Conservation (phyloP, 2,329 filamentous ascomycete species). For the Parastagonospora avenae region DNA sequence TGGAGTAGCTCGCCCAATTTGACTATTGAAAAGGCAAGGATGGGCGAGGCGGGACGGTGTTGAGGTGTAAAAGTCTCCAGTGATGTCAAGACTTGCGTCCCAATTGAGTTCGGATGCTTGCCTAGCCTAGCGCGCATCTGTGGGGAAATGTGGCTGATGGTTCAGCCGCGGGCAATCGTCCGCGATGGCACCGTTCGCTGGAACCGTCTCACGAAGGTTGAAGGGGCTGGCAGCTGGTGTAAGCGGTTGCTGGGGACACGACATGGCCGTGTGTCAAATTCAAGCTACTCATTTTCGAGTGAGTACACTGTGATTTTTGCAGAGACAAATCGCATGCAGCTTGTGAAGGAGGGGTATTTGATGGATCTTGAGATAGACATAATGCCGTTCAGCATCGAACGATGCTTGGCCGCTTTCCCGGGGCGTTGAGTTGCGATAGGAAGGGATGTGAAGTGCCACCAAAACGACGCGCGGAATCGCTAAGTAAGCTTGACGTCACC, state of each 20-base stretch:
- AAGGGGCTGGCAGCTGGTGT: constrained; percentile 5
- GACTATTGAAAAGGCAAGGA: constrained; percentile 20
- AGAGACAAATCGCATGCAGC: constrained; percentile 1
- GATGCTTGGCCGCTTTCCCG: background rate
- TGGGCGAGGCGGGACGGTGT: constrained; percentile 10
- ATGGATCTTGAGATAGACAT: background rate
- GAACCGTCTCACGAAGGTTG: constrained; percentile 7
- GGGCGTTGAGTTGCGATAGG: background rate
- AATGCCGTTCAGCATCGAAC: background rate
- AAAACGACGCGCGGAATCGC: background rate
- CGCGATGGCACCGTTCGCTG: constrained; percentile 10
- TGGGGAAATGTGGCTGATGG: constrained; percentile 21
- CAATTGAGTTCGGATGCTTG: constrained; percentile 16
- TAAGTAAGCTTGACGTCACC: constrained; percentile 1
- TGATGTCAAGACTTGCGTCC: constrained; percentile 23
- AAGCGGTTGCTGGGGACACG: constrained; percentile 1
- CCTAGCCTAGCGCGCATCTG: constrained; percentile 15
- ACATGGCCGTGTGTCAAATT: background rate
- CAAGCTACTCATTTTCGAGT: background rate
- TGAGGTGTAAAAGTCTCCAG: constrained; percentile 6
- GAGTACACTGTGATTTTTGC: background rate
- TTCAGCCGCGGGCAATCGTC: constrained; percentile 16
- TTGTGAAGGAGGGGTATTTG: background rate
- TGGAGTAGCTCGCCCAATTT: constrained; percentile 12
- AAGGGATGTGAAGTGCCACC: background rate